phyloP scores from a whole-genome alignment of 805 yeast species.

The Starmerella powellii region DNA sequence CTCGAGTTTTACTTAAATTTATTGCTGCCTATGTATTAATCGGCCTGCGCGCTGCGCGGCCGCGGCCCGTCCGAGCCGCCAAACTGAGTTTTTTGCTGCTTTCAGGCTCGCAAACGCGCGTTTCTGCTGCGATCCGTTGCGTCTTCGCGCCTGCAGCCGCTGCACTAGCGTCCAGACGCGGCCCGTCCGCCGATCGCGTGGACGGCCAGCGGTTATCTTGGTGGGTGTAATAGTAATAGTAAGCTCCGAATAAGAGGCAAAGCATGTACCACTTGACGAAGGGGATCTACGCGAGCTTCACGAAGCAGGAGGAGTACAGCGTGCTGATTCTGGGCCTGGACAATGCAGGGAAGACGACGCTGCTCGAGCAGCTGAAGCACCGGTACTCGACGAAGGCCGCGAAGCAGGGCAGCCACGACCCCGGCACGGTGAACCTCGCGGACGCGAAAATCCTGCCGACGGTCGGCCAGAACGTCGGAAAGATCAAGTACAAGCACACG shows the following conservation, averaged over 20 bases:
- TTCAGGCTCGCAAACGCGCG: too few species aligned
- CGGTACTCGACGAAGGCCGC: slow-evolving; percentile 36
- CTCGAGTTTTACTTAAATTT: too few species aligned
- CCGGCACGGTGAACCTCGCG: slow-evolving; percentile 16
- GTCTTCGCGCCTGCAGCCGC: too few species aligned
- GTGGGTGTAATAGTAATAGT: not conserved
- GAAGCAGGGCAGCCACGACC: slow-evolving; percentile 25
- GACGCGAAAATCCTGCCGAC: slow-evolving; percentile 63
- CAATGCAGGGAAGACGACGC: slow-evolving; percentile 90
- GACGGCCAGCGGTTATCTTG: too few species aligned
- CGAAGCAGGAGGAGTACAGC: slow-evolving; percentile 56
- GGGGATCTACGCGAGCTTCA: slow-evolving; percentile 48
- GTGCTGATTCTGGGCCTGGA: slow-evolving; percentile 79
- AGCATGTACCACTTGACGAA: slow-evolving; percentile 65
- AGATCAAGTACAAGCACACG: slow-evolving; percentile 32
- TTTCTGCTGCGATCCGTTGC: too few species aligned
- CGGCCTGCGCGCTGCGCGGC: too few species aligned
- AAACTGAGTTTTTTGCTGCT: not conserved
- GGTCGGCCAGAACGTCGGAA: slow-evolving; percentile 71
- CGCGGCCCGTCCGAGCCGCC: too few species aligned
- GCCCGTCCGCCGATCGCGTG: too few species aligned
- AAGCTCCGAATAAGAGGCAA: too few species aligned
- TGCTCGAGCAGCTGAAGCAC: slow-evolving; percentile 53
- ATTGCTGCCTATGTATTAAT: too few species aligned
- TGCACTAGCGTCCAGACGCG: too few species aligned